Conservation (phyloP, 2,329 filamentous ascomycete species). For the Plenodomus biglobosus region DNA sequence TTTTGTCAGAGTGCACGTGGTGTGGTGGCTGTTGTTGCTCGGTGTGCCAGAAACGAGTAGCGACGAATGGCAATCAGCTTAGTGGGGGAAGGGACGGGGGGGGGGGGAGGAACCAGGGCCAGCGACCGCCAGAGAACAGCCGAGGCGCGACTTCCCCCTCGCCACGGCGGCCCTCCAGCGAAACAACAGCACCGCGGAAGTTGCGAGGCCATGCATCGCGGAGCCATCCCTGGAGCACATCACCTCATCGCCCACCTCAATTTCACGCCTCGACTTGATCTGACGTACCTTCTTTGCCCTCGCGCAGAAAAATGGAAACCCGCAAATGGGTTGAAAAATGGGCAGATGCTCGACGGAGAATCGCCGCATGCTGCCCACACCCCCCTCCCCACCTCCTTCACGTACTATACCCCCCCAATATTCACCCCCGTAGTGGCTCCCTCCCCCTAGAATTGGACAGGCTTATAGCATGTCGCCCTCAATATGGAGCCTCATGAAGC, state of each 20-base stretch:
- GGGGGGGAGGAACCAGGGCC: no score
- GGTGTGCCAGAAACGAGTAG: no score
- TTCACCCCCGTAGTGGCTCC: constrained; percentile 23
- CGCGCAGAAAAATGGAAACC: constrained; percentile 6
- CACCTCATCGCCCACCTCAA: constrained; percentile 30
- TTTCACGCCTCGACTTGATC: constrained; percentile 4
- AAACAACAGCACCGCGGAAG: not conserved
- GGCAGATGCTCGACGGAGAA: constrained; percentile 23
- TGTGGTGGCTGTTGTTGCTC: no score
- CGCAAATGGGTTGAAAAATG: constrained; percentile 28
- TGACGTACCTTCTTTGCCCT: constrained; percentile 6
- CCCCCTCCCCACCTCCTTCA: no score
- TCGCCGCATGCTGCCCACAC: constrained; percentile 20
- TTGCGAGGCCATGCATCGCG: constrained; percentile 2
- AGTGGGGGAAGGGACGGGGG: no score
- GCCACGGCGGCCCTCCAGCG: no score
- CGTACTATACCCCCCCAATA: constrained; percentile 40
- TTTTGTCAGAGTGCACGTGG: no score
- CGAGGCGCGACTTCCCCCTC: no score
- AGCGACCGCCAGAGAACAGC: no score
- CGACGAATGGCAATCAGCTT: no score
- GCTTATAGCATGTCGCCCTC: constrained; percentile 38
- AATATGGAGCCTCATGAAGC: constrained; percentile 42
- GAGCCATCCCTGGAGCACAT: constrained; percentile 20
- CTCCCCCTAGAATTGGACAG: not conserved